phyloP scores from a whole-genome alignment of 345 rosid species.

The Salix koriyanagi region DNA sequence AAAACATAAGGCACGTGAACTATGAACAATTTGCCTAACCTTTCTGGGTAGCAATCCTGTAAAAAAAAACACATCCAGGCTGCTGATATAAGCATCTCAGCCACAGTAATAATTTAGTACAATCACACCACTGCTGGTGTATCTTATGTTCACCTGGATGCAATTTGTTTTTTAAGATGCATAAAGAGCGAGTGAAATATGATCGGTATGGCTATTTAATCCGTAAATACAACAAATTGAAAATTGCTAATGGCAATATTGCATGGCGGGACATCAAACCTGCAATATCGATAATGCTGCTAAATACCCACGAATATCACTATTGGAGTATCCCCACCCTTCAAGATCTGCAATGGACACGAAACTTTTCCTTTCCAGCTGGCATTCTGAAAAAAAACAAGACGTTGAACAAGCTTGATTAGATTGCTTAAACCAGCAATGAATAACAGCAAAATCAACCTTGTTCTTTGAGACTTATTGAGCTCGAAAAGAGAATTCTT shows the following conservation, averaged over 20 bases:
- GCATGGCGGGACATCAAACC: constrained; percentile 38
- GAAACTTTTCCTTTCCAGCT: constrained; percentile 70
- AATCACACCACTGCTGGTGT: neutral
- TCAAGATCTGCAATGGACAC: constrained; percentile 60
- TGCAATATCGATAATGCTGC: constrained; percentile 70
- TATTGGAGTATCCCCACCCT: constrained; percentile 82
- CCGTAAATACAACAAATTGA: neutral
- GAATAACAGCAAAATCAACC: neutral
- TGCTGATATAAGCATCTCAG: neutral
- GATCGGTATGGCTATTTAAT: neutral
- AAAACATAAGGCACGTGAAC: constrained; percentile 75
- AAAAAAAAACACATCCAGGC: neutral
- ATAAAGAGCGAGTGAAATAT: neutral
- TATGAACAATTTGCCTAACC: constrained; percentile 65
- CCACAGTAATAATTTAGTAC: neutral
- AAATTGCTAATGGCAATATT: neutral
- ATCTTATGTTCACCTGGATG: neutral
- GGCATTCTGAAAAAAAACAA: constrained; percentile 53
- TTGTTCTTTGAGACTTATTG: neutral
- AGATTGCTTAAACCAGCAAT: neutral
- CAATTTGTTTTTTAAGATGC: neutral
- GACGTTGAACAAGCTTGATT: constrained; percentile 4
- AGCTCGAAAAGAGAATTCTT: neutral
- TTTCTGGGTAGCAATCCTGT: constrained; percentile 89
- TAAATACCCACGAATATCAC: constrained; percentile 72